Evolutionary conservation across 2,329 filamentous ascomycete species (phyloP).

Genomic region (Endoconidiophora laricicola): DNA sequence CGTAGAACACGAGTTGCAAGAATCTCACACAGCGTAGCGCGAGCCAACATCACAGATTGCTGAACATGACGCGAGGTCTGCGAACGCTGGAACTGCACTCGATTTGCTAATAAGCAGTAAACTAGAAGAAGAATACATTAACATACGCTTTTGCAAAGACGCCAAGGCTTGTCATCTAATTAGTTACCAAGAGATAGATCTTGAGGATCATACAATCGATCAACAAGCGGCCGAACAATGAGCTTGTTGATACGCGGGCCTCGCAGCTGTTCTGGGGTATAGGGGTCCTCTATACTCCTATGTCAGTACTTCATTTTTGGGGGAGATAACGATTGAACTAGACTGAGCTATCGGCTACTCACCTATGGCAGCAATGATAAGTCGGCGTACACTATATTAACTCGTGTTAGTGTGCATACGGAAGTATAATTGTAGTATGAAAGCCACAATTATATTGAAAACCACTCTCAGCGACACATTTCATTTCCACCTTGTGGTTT

Average conservation of each 20-base stretch:
- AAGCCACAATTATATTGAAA: background rate
- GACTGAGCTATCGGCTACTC: background rate
- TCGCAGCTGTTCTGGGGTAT: constrained; percentile 40
- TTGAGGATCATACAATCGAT: constrained; percentile 42
- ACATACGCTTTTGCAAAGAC: background rate
- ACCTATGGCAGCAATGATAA: constrained; percentile 14
- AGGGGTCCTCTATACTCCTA: constrained; percentile 19
- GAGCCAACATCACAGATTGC: constrained; percentile 51
- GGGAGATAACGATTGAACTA: no score
- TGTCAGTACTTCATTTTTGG: background rate
- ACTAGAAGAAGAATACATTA: constrained; percentile 24
- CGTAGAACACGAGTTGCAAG: constrained; percentile 50
- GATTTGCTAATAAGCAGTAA: constrained; percentile 56
- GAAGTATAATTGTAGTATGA: no score
- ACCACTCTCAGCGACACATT: no score
- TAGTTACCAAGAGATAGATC: constrained; percentile 41
- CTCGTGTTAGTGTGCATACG: no score
- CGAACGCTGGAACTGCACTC: constrained; percentile 51
- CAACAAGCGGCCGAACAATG: constrained; percentile 46
- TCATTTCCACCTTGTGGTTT: no score
- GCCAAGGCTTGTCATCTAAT: constrained; percentile 6
- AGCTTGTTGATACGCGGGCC: constrained; percentile 46
- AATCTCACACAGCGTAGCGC: constrained; percentile 52
- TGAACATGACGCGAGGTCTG: constrained; percentile 44
- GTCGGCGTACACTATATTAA: constrained; percentile 11